Evolutionary conservation across 2,329 filamentous ascomycete species (phyloP).

Genomic region (Fusarium protoensiforme): DNA sequence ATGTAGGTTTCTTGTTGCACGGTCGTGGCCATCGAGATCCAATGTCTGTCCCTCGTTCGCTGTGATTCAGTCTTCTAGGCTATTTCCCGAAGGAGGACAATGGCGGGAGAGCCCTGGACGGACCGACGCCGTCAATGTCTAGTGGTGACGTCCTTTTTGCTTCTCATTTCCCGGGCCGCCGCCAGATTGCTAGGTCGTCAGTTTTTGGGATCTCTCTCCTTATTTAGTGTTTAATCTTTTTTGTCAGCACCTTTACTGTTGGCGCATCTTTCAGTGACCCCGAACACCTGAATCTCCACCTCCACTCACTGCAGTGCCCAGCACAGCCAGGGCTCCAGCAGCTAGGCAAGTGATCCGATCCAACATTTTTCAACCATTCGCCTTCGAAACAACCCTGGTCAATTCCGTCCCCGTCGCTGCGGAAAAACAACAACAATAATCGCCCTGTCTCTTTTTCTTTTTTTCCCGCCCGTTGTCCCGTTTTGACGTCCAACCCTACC

Average conservation of each 20-base stretch:
- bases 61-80: conserved; percentile 25
- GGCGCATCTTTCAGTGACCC: not conserved
- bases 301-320: not conserved
- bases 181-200: not conserved
- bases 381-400: not conserved
- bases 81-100: conserved; percentile 22
- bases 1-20: not conserved
- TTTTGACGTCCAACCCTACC: conserved; percentile 24
- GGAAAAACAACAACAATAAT: conserved; percentile 14
- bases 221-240: not conserved
- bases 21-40: not conserved
- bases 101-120: conserved; percentile 6
- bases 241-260: not conserved
- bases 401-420: not conserved
- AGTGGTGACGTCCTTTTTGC: conserved; percentile 8
- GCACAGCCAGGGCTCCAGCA: not conserved
- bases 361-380: not conserved
- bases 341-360: not conserved
- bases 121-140: conserved; percentile 4
- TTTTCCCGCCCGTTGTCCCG: conserved; percentile 22
- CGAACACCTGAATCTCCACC: conserved; percentile 13
- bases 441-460: conserved; percentile 2
- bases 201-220: not conserved
- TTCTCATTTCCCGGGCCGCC: conserved; percentile 1
- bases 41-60: not conserved